Evolutionary conservation across 1,284 basidiomycete genomes (phyloP), one percentile per base, ranked within the genome.

Genomic region (Ganoderma meredithae): DNA sequence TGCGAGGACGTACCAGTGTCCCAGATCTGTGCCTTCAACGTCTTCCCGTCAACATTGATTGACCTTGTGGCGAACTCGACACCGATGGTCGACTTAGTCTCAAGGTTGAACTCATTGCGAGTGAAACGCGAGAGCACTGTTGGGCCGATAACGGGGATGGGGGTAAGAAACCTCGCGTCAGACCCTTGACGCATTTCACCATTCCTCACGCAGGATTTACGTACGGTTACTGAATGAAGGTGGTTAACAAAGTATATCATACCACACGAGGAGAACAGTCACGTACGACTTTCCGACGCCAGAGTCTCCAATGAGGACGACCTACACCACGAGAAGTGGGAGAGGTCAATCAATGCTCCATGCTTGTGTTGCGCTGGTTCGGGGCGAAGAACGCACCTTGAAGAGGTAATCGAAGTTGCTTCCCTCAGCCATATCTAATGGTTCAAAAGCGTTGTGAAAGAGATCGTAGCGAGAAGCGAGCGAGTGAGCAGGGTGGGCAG

Each of bases 21-120:
- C 97, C 97, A 99, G 76, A 99, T 99, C 83, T 99, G 97, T 39
- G 97, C 97, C 84, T 99, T 99, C 76, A 99, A 89, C 6, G 93
- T 98, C 90, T 99, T 99, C 56, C 91, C 90, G 81, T 99, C 97
- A 19, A 99, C 95, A 73, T 89, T 93, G 81, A 97, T 96, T 61
- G 95, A 96, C 77, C 98, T 90, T 61, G 97, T 99, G 10, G 97
- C 97, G 79, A 99, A 99, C 83, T 99, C 98, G 76, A 99, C 98
- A 69, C 97, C 97, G 81, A 99, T 99, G 27, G 97, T 99, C 71
- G 96, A 98, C 85, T 99, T 99, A 70, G 95, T 97, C 80, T 99
- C 97, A 77, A 98, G 89, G 85, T 97, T 98, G 90, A 99, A 99
- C 84, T 99, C 97, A 80, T 99, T 99, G 74, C 97, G 91, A 73